phyloP scores from a whole-genome alignment of 768 basidiomycete genomes.

The Amanita pallidorosea region DNA sequence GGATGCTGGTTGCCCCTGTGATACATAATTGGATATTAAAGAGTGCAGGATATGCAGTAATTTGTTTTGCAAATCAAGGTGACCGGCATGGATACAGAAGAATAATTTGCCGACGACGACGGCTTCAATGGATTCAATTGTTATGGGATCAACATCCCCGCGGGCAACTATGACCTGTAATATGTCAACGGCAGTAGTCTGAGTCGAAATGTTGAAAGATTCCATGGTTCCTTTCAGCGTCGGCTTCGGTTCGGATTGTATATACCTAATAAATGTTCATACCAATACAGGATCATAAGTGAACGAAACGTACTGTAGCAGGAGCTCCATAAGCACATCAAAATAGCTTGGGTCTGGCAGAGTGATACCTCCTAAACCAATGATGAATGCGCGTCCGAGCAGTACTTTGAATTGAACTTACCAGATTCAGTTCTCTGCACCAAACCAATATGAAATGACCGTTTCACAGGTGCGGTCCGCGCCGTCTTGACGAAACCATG shows the following conservation, averaged over 20 bases:
- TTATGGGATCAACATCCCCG: conserved; percentile 59
- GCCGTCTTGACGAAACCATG: conserved; percentile 78
- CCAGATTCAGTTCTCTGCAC: conserved; percentile 50
- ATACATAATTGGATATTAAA: conserved; percentile 36
- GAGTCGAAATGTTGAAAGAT: conserved; percentile 51
- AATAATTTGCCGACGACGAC: conserved; percentile 69
- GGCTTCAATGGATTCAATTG: conserved; percentile 58
- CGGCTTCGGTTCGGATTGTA: conserved; percentile 67
- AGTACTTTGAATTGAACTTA: conserved; percentile 18
- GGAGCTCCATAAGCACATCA: conserved; percentile 62
- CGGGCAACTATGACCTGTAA: conserved; percentile 74
- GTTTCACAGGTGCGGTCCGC: conserved; percentile 48
- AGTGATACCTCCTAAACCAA: conserved; percentile 21
- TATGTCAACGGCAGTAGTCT: conserved; percentile 69
- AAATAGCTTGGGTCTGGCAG: conserved; percentile 60
- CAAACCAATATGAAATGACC: conserved; percentile 55
- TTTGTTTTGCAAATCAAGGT: conserved; percentile 87
- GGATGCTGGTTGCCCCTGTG: conserved; percentile 14
- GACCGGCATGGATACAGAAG: conserved; percentile 52
- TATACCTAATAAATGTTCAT: conserved; percentile 34
- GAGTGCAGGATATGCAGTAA: conserved; percentile 86
- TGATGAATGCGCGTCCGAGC: conserved; percentile 6
- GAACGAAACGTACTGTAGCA: conserved; percentile 45
- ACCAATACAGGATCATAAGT: conserved; percentile 8
- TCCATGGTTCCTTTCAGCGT: conserved; percentile 39